Base-by-base conservation (phyloP, 768 basidiomycete species). In the Mrakia hoshinonis region DNA sequence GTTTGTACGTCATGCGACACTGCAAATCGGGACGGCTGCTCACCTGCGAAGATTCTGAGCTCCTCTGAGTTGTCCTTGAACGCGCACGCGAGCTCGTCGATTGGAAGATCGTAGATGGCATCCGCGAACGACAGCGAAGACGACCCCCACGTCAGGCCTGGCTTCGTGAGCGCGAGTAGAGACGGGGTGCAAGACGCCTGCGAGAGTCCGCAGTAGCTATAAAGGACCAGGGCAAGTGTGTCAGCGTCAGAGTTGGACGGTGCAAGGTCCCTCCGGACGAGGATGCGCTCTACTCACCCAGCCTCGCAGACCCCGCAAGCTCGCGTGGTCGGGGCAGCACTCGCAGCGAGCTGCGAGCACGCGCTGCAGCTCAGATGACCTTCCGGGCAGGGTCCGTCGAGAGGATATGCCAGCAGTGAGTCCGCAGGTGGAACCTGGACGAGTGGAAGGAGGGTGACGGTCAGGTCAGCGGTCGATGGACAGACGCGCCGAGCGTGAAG, bases 371-470 rank as follows among this genome's bases (percentile, higher is more conserved):
- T 18, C 15, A 73, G 62, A 46, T 73, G 71, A 22, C 66, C 66
- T 12, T 58, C 65, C 18, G 71, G 71, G 47, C 65, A 67, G 12
- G 71, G 70, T 18, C 70, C 70, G 29, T 71, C 70, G 29, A 71
- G 70, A 54, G 70, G 70, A 22, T 58, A 66, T 12, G 63, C 63
- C 15, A 39, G 36, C 1, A 47, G 12, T 9, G 54, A 55, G 9
- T 55, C 26, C 18, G 36, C 43, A 15, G 63, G 20, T n/a, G 63
- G 63, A 15, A 64, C 63, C 63, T 48, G 9, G 1, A 24, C 26
- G 63, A 64, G n/a, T n/a, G n/a, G 63, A 24, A 46, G 2, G 12
- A n/a, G 20, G 39, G 18, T 12, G 26, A n/a, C n/a, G 38, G 43
- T 64, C 46, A 46, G n/a, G 26, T 31, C 24, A 46, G n/a, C 13